Conservation (phyloP, 192 early-diverging fungal genomes). For the Mortierella antarctica region DNA sequence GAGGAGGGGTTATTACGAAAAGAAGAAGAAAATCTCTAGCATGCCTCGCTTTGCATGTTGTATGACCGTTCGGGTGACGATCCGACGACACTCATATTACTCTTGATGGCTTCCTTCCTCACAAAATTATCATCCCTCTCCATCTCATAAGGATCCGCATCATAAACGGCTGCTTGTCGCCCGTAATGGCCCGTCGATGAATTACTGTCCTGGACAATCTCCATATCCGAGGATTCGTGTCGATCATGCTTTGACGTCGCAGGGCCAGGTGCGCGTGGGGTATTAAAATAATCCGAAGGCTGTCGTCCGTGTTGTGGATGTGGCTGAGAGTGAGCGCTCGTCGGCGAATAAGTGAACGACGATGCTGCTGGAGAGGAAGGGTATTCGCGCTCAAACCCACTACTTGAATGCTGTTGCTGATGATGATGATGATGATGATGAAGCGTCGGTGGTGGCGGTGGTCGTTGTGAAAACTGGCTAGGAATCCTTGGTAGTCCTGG, state of each 20-base stretch:
- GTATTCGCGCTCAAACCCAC: slow-evolving; percentile 30
- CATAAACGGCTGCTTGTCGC: slow-evolving; percentile 1
- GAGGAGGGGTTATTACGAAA: too few relatives aligned
- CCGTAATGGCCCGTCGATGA: neutral
- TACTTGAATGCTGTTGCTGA: slow-evolving; percentile 1
- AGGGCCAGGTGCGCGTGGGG: neutral
- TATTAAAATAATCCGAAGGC: slow-evolving; percentile 11
- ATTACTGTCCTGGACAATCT: slow-evolving; percentile 18
- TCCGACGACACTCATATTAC: too few relatives aligned
- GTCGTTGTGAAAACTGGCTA: slow-evolving; percentile 16
- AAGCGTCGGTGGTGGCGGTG: slow-evolving; percentile 1
- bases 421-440: neutral
- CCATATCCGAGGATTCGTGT: slow-evolving; percentile 26
- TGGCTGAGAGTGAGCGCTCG: slow-evolving; percentile 2
- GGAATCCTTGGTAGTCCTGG: slow-evolving; percentile 21
- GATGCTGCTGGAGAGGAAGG: slow-evolving; percentile 18
- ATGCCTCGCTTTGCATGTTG: too few relatives aligned
- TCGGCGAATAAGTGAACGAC: slow-evolving; percentile 10
- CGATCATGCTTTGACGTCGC: neutral
- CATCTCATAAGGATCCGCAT: neutral
- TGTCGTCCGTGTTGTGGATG: slow-evolving; percentile 8
- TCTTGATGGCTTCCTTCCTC: neutral
- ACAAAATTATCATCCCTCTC: neutral
- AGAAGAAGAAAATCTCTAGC: too few relatives aligned
- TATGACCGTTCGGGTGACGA: too few relatives aligned